Evolutionary conservation across 306 rosid genomes (phyloP), one percentile per base, ranked within the genome.

Genomic region (Inga laurina): DNA sequence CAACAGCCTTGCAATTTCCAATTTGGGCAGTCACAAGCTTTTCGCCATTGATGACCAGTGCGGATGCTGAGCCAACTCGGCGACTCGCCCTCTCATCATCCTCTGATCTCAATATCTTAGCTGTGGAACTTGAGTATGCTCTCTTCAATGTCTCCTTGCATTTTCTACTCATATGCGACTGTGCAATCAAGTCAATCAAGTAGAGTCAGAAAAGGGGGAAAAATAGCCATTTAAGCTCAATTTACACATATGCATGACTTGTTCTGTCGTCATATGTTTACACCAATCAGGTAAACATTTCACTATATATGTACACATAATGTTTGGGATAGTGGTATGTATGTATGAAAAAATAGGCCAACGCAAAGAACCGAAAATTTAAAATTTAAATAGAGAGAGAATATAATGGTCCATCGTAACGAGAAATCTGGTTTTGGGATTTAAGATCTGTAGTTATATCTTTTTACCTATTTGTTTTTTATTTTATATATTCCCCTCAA

Each of bases 1-100:
- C 77, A 75, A 96, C 92, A 81, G 90, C 90, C 82, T 88, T 89
- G 21, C 91, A 96, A 62, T 90, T 86, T 35, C 99, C 99, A 86
- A 90, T 89, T 85, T 79, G 86, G 30, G 93, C 93, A 39, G 89
- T 83, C 41, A 93, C 97, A 56, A 96, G 92, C 84, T 82, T 92
- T 72, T 91, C 93, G 65, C 96, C 97, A 72, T 90, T 83, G 46
- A 92, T 91, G 24, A 95, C 85, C 82, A 93, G 85, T 5, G 67
- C 98, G 35, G 94, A 90, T 76, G 87, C 92, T 27, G 96, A 91
- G 19, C 97, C 86, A 19, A 80, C 84, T 77, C 71, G 75, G 72
- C 2, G n/a, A 67, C 72, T 15, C 27, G 30, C 21, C 51, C 74
- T 87, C 93, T 13, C 75, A 77, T 82, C 30, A 44, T 48, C 52